Base-by-base conservation (phyloP, 768 basidiomycete species). In the Lactifluus pinguis region DNA sequence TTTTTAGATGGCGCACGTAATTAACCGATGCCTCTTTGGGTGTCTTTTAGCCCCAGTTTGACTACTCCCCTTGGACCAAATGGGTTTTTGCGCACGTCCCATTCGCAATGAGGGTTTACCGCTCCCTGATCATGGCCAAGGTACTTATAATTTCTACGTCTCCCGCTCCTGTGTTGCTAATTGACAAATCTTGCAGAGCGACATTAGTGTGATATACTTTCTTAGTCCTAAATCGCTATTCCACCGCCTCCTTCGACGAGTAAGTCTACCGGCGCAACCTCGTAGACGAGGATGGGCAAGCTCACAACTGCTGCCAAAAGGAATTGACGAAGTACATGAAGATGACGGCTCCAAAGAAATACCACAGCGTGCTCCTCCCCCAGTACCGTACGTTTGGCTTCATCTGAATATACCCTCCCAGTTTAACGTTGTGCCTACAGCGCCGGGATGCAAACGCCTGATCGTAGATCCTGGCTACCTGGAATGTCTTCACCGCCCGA, bases 391-490 rank as follows among this genome's bases (percentile, higher is more conserved):
- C 47, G 79, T 69, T 62, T 32, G 4, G 25, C 32, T 34, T 4
- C 9, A 10, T n/a, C 21, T 10, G 17, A 1, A n/a, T n/a, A 17
- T 39, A 4, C 25, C 32, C 2, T 44, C 25, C 32, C 19, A 19
- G 47, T 41, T 6, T 30, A 17, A 53, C 34, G 38, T 30, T 6
- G 14, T 49, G 17, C 41, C 7, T 29, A 19, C 53, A 83, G 82
- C 78, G 47, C 77, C 79, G 34, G 84, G 84, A 21, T 86, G 84
- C 68, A 85, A 84, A 69, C 77, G 86, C 42, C 77, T 85, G 19
- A 79, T 87, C 38, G 74, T 81, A 57, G 83, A 87, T 66, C 79
- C 81, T 3, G 77, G 77, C 17, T 86, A 84, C 67, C 76, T 87
- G 19, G 69, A 76, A n/a, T 72, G 75, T 29, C 69, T 86, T 53